Evolutionary conservation across 2,329 filamentous ascomycete species (phyloP).

Genomic region (Ramularia endophylla): DNA sequence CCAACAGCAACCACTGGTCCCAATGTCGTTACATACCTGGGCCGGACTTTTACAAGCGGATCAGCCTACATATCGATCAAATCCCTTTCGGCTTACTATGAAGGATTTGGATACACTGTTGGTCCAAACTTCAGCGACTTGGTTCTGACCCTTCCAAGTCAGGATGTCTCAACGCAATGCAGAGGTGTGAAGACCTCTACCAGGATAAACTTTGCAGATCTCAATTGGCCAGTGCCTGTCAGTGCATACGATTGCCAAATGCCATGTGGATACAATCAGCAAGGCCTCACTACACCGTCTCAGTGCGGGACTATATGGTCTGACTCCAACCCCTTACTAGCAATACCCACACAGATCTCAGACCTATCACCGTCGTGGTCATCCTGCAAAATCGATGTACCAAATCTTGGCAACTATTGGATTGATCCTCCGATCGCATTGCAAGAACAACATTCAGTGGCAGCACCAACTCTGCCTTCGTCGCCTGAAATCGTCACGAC

Average conservation of each 20-base stretch:
- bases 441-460: constrained; percentile 3
- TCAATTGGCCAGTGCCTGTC: constrained; percentile 23
- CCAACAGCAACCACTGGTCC: too few relatives aligned
- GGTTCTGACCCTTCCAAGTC: constrained; percentile 14
- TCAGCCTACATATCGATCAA: constrained; percentile 21
- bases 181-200: constrained; percentile 10
- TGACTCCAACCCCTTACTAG: constrained; percentile 20
- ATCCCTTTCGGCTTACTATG: constrained; percentile 16
- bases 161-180: constrained; percentile 19
- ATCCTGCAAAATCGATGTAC: constrained; percentile 9
- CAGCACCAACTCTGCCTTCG: constrained; percentile 4
- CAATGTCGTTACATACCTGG: constrained; percentile 12
- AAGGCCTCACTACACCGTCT: too few relatives aligned
- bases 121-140: constrained; percentile 18
- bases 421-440: constrained; percentile 20
- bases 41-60: constrained; percentile 18
- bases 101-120: constrained; percentile 11
- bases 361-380: constrained; percentile 13
- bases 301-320: constrained; percentile 19
- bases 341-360: constrained; percentile 14
- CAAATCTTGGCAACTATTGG: constrained; percentile 15
- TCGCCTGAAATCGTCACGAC: neutral
- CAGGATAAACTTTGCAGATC: constrained; percentile 17
- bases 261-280: constrained; percentile 5
- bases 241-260: constrained; percentile 21